Base-by-base conservation (phyloP, 176 grass and related monocot species). In the Triticum urartu region DNA sequence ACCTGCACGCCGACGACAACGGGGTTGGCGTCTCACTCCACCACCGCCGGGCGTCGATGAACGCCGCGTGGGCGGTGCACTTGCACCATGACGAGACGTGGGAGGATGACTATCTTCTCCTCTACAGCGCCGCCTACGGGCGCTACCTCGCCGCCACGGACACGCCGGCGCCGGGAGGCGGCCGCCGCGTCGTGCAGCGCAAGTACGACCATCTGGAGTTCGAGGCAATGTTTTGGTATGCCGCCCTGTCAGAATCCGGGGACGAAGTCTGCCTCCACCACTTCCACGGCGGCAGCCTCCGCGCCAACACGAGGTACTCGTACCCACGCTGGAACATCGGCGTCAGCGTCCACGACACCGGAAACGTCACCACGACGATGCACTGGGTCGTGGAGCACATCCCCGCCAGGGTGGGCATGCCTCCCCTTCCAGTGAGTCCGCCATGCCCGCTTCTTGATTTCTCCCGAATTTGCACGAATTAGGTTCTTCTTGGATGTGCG, bases 61-160 rank as follows among this genome's bases (percentile, higher is more conserved):
- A 32, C 79, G 15, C 60, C 14, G 69, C n/a, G 30, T 87, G 86
- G 86, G 71, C 9, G 61, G 79, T 82, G 45, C 71, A 68, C 10
- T 5, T 21, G 9, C 0, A 60, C 79, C 0, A 40, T 9, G 38
- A 40, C 38, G 38, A 6, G 38, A 40, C 38, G 38, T 40, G 38
- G 38, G 38, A 40, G 38, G 38, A 40, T 9, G 38, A 32, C 42
- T 43, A 43, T 43, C 2, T 86, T 3, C 84, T 77, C n/a, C 74
- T 85, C 63, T 73, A 28, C 12, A 9, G 45, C 45, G 83, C 52
- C 52, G 52, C 58, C 70, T 78, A 85, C 61, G 83, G 83, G 4
- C 62, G 59, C 22, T 85, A 85, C 83, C 83, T 85, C 42, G 42
- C 0, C 9, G 42, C 42, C 10, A 48, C 45, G 45, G 11, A 48